Base-by-base conservation (phyloP, 495 filamentous ascomycete genomes). In the Poronia punctata region DNA sequence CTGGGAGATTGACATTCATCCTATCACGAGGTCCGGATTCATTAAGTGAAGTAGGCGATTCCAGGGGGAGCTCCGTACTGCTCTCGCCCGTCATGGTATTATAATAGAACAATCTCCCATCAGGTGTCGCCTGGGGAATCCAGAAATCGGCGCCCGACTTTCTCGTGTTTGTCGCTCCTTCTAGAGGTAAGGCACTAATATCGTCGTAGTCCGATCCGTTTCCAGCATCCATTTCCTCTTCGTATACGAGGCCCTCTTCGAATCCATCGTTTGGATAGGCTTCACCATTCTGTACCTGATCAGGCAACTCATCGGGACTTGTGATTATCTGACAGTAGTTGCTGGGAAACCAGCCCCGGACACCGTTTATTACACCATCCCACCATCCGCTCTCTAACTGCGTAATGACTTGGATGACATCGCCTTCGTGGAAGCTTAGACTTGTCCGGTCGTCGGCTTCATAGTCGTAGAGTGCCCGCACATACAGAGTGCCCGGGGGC, bases 311-410 rank as follows among this genome's bases (percentile, higher is more conserved):
- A 34, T 84, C 79, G 28, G 77, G 72, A 52, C 80, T 83, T 16
- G 79, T 67, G 53, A 96, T 84, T 27, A 92, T 75, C 38, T 82
- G 75, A 65, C 92, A 97, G 65, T 98, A 98, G 60, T 98, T 98
- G 72, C 92, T 97, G 6, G 92, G 92, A 66, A 98, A 98, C 92
- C 92, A 98, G 40, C 92, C 92, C 49, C 92, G 80, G 43, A 90
- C 80, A 31, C 84, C 88, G 46, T 89, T 83, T 56, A 97, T 90
- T 26, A 97, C 86, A 7, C 92, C 92, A 65, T 98, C 92, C 92
- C 92, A 98, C 92, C 92, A 98, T 7, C 92, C 92, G 47, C 88
- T 97, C 53, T 96, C 93, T 28, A 98, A 71, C 62, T 95, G 89
- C 41, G 94, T 98, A 43, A 98, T 83, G 51, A 98, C 92, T 66